Evolutionary conservation across 2,329 filamentous ascomycete genomes (phyloP).

Genomic region (Capronia epimyces): DNA sequence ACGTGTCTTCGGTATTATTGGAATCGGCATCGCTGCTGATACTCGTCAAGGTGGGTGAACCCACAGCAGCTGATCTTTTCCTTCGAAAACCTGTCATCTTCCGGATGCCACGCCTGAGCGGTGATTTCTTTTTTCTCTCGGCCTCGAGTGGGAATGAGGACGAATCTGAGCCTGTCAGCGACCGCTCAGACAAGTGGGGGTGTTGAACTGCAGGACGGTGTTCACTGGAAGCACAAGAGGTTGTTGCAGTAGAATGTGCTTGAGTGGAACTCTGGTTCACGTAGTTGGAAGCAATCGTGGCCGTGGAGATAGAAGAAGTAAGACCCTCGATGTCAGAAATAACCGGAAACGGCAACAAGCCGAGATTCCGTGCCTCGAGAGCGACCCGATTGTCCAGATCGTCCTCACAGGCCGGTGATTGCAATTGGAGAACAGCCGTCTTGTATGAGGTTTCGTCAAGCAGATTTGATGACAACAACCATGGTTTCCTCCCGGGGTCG

Average conservation of each 20-base stretch:
- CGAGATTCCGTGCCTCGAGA: slow-evolving; percentile 37
- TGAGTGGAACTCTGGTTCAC: slow-evolving; percentile 22
- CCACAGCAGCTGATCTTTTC: slow-evolving; percentile 17
- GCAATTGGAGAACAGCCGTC: slow-evolving; percentile 34
- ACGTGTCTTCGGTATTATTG: slow-evolving; percentile 10
- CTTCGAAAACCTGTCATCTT: slow-evolving; percentile 28
- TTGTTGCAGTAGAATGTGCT: slow-evolving; percentile 30
- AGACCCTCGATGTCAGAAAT: slow-evolving; percentile 35
- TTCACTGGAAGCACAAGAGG: slow-evolving; percentile 27
- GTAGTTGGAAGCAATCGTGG: slow-evolving; percentile 25
- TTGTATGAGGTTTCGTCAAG: slow-evolving; percentile 39
- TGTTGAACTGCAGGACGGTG: slow-evolving; percentile 18
- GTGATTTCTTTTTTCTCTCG: slow-evolving; percentile 23
- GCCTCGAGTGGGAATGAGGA: neutral
- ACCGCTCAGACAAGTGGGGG: slow-evolving; percentile 12
- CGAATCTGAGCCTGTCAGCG: slow-evolving; percentile 9
- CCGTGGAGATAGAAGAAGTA: slow-evolving; percentile 29
- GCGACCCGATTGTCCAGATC: slow-evolving; percentile 36
- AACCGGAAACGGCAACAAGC: slow-evolving; percentile 36
- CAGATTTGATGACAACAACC: slow-evolving; percentile 12
- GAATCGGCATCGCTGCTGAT: slow-evolving; percentile 20
- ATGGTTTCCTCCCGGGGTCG: slow-evolving; percentile 13
- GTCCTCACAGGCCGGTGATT: slow-evolving; percentile 36
- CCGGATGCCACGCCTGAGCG: slow-evolving; percentile 23
- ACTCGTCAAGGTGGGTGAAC: slow-evolving; percentile 19